Percentiles rank a stretch among this genome's conserved stretches.
These are phyloP conservation scores for Populus euphratica DNA, from an alignment of 345 rosid genomes.

Conservation along the genomic window DNA sequence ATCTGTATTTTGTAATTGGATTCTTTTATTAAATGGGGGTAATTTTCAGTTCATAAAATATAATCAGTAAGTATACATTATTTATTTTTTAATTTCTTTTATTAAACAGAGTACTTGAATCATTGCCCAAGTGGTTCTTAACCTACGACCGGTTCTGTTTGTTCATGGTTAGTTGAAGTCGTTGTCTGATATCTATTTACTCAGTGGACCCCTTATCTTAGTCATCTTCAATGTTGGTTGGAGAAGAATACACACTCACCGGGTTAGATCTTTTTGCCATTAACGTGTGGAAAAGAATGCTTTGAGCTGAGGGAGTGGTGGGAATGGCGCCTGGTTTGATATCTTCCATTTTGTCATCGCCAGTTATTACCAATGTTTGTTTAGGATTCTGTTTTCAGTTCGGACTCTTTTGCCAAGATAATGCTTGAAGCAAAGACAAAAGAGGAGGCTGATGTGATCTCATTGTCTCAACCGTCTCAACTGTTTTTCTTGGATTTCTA, in stretches of 20 bases:
- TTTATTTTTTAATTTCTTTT: too few species aligned
- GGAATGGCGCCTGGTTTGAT: not conserved
- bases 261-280: not conserved
- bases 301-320: not conserved
- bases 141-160: too few species aligned
- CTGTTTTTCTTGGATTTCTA: not conserved
- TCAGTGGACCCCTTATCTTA: not conserved
- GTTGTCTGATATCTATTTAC: not conserved
- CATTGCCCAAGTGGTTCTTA: too few species aligned
- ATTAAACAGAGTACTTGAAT: too few species aligned
- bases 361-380: not conserved
- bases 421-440: not conserved
- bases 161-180: not conserved
- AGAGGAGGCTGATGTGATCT: not conserved
- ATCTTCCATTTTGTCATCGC: not conserved
- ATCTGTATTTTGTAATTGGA: too few species aligned
- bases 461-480: not conserved
- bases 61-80: too few species aligned
- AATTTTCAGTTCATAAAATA: too few species aligned
- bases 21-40: too few species aligned
- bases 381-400: not conserved
- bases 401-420: not conserved
- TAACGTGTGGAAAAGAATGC: not conserved
- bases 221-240: not conserved
- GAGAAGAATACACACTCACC: not conserved